Conservation (phyloP, 2,329 filamentous ascomycete species). For the Fusarium poae region DNA sequence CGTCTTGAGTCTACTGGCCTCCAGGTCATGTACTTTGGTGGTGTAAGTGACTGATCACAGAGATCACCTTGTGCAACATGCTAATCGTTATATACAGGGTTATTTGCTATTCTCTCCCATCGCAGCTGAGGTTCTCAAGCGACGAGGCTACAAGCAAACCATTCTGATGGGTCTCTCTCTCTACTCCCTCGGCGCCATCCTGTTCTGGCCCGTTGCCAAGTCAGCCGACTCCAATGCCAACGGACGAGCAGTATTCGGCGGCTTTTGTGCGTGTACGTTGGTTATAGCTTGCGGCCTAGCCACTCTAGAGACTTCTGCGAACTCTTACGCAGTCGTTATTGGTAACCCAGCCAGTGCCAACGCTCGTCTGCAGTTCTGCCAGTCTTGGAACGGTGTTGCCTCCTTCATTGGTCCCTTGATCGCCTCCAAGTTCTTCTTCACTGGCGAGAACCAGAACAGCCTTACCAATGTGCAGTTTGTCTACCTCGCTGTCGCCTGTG, state of each 20-base stretch:
- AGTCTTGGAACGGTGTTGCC: slow-evolving; percentile 82
- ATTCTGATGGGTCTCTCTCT: slow-evolving; percentile 76
- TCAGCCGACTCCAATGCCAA: slow-evolving; percentile 55
- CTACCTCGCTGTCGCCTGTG: slow-evolving; percentile 76
- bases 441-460: slow-evolving; percentile 66
- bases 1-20: slow-evolving; percentile 61
- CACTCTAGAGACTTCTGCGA: slow-evolving; percentile 81
- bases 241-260: slow-evolving; percentile 66
- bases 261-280: slow-evolving; percentile 80
- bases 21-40: slow-evolving; percentile 69
- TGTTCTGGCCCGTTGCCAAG: slow-evolving; percentile 67
- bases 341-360: slow-evolving; percentile 47
- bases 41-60: slow-evolving; percentile 8
- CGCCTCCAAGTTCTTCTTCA: slow-evolving; percentile 80
- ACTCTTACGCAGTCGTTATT: slow-evolving; percentile 73
- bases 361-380: slow-evolving; percentile 67
- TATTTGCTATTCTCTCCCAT: slow-evolving; percentile 58
- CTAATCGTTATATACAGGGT: background rate
- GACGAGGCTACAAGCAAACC: slow-evolving; percentile 73
- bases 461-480: slow-evolving; percentile 80
- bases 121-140: slow-evolving; percentile 72
- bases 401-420: slow-evolving; percentile 79
- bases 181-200: slow-evolving; percentile 71
- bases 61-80: no score
- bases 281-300: slow-evolving; percentile 80